These are phyloP conservation scores for Fusarium nodosum DNA, from an alignment of 2,329 filamentous ascomycete species.

Conservation along the genomic window DNA sequence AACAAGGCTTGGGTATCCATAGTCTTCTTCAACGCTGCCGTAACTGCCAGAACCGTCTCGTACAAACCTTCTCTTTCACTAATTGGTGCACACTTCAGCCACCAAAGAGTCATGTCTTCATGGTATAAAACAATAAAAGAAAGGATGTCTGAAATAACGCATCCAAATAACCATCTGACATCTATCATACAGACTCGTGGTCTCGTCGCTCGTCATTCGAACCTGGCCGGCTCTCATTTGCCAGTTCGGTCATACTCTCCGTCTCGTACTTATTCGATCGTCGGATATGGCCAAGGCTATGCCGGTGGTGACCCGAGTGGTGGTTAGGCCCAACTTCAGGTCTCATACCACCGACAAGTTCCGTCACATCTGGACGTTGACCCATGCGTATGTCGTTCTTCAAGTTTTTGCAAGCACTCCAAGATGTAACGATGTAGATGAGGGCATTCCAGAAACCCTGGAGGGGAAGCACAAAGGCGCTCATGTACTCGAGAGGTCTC, in stretches of 20 bases:
- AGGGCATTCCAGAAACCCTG: constrained; percentile 89
- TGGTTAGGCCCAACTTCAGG: constrained; percentile 22
- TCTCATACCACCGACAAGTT: constrained; percentile 51
- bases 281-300: constrained; percentile 52
- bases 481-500: constrained; percentile 75
- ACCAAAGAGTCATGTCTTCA: constrained; percentile 32
- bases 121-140: constrained; percentile 33
- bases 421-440: constrained; percentile 80
- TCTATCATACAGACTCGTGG: constrained; percentile 25
- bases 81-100: constrained; percentile 15
- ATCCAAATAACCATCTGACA: constrained; percentile 1
- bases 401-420: constrained; percentile 70
- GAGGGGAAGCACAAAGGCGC: constrained; percentile 80
- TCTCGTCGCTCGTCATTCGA: constrained; percentile 53
- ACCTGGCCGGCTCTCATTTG: constrained; percentile 54
- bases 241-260: constrained; percentile 66
- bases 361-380: constrained; percentile 52
- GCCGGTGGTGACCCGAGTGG: constrained; percentile 32
- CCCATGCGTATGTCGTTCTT: constrained; percentile 55
- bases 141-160: constrained; percentile 7
- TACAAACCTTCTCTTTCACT: constrained; percentile 2
- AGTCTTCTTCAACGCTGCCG: constrained; percentile 17
- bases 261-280: constrained; percentile 59
- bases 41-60: constrained; percentile 2
- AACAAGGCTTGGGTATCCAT: constrained; percentile 40